Evolutionary conservation across 306 rosid species (phyloP).

Genomic region (Cucurbita maxima): DNA sequence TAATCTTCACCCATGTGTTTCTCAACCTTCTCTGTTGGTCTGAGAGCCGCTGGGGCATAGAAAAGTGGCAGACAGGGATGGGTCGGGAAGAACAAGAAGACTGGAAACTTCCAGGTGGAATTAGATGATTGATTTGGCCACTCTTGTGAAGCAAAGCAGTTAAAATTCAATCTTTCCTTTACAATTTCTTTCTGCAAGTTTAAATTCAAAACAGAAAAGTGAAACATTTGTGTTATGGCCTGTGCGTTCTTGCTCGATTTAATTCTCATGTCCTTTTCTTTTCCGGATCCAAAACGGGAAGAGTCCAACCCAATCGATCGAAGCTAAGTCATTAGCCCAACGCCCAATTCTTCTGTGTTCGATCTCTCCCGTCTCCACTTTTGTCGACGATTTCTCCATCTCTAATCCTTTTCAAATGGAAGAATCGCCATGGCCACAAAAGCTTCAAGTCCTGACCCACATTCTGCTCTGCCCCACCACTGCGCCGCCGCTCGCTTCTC

Average conservation of each 20-base stretch:
- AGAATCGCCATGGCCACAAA: slow-evolving; percentile 52
- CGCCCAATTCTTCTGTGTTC: not conserved
- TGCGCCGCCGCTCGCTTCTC: slow-evolving; percentile 55
- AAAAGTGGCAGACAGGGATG: too few relatives aligned
- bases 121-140: not conserved
- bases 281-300: too few relatives aligned
- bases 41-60: too few relatives aligned
- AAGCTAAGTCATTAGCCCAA: not conserved
- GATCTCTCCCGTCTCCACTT: not conserved
- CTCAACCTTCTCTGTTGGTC: not conserved
- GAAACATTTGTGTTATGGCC: too few relatives aligned
- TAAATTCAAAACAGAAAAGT: too few relatives aligned
- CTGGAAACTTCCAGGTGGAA: slow-evolving; percentile 41
- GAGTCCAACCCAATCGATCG: too few relatives aligned
- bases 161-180: too few relatives aligned
- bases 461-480: slow-evolving; percentile 53
- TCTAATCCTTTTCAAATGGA: slow-evolving; percentile 8
- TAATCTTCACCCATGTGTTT: slow-evolving; percentile 62
- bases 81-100: slow-evolving; percentile 14
- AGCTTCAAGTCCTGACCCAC: slow-evolving; percentile 54
- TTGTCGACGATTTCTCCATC: not conserved
- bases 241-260: too few relatives aligned
- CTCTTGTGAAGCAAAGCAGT: not conserved
- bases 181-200: too few relatives aligned
- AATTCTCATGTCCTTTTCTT: too few relatives aligned